These are phyloP conservation scores for Cytospora leucostoma DNA, from an alignment of 2,329 filamentous ascomycete species.

Conservation along the genomic window DNA sequence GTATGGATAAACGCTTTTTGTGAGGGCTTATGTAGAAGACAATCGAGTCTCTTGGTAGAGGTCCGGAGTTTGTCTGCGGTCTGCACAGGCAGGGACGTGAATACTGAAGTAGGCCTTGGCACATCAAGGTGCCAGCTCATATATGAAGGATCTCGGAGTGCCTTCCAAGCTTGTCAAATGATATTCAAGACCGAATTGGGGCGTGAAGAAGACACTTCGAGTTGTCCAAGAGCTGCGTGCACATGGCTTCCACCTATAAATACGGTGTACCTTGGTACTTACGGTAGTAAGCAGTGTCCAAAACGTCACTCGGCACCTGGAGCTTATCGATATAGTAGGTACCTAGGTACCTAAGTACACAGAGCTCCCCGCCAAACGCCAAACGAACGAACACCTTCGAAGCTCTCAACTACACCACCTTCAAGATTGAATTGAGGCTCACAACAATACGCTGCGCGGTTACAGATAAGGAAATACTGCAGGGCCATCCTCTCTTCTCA, in stretches of 20 bases:
- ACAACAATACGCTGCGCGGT: neutral
- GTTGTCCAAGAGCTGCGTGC: neutral
- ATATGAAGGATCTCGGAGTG: neutral
- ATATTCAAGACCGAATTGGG: neutral
- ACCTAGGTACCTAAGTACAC: neutral
- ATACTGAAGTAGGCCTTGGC: neutral
- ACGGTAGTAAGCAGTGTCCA: neutral
- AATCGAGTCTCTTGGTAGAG: neutral
- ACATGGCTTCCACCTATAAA: neutral
- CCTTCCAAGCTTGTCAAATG: neutral
- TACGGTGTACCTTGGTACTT: too few species aligned
- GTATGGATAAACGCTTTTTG: neutral
- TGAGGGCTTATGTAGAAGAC: neutral
- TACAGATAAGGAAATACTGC: neutral
- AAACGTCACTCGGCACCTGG: neutral
- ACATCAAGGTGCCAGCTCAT: neutral
- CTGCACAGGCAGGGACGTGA: neutral
- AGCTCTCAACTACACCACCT: neutral
- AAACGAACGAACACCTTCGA: neutral
- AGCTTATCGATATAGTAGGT: neutral
- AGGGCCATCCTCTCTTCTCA: neutral
- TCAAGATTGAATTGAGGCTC: neutral
- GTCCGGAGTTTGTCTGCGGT: neutral
- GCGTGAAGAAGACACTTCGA: neutral
- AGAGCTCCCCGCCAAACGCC: neutral